phyloP scores from a whole-genome alignment of 495 filamentous ascomycete genomes.

The Darksidea phi region DNA sequence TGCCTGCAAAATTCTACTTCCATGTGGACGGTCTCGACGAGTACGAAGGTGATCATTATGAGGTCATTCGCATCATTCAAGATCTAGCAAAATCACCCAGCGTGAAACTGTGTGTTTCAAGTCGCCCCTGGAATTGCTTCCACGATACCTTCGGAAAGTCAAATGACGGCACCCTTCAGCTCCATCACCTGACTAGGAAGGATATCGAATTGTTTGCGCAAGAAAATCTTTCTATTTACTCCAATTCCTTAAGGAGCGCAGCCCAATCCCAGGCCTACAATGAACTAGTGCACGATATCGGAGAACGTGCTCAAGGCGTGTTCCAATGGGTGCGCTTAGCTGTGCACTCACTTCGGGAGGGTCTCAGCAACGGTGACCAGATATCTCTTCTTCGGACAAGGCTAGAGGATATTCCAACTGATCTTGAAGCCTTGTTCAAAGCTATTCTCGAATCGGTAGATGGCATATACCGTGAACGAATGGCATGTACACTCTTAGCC shows the following conservation, averaged over 20 bases:
- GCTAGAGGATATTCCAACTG: background rate
- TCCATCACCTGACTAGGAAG: background rate
- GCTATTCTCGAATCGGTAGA: background rate
- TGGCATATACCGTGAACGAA: background rate
- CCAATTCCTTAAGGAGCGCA: background rate
- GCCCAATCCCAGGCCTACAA: background rate
- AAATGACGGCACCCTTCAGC: background rate
- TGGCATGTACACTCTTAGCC: background rate
- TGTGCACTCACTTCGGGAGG: background rate
- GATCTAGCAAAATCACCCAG: background rate
- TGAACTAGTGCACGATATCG: background rate
- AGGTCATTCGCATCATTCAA: background rate
- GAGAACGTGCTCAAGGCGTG: background rate
- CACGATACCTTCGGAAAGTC: background rate
- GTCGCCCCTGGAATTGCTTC: background rate
- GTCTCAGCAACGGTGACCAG: background rate
- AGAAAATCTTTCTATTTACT: background rate
- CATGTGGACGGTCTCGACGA: background rate
- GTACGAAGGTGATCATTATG: background rate
- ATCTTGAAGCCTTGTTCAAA: background rate
- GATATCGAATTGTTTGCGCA: background rate
- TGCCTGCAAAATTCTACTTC: background rate
- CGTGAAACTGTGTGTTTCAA: background rate
- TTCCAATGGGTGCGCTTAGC: background rate
- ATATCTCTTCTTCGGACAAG: slow-evolving; percentile 1